Conservation (phyloP, 495 filamentous ascomycete species). For the Emericellopsis terricola region DNA sequence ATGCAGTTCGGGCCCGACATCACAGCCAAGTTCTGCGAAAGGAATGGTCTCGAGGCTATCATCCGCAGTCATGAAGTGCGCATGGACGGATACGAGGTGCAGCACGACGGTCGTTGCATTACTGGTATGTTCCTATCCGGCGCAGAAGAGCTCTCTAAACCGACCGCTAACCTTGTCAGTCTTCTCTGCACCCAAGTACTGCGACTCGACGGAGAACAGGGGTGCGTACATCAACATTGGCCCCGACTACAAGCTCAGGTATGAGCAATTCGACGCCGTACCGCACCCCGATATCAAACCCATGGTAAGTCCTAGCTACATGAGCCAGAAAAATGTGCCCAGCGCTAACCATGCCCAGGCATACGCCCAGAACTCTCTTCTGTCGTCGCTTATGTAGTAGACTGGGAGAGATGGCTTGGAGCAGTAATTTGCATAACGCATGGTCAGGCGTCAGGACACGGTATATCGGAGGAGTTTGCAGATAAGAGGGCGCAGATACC, state of each 20-base stretch:
- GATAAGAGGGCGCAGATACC: too few relatives aligned
- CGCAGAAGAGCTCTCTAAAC: too few relatives aligned
- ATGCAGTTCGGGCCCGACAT: conserved; percentile 95
- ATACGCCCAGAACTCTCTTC: conserved; percentile 64
- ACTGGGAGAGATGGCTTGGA: not conserved
- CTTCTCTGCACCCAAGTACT: conserved; percentile 95
- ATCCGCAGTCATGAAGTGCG: conserved; percentile 96
- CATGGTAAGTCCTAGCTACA: conserved; percentile 82
- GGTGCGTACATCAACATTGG: conserved; percentile 97
- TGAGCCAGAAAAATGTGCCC: too few relatives aligned
- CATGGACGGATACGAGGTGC: conserved; percentile 95
- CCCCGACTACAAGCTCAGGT: conserved; percentile 76
- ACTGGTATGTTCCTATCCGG: conserved; percentile 39
- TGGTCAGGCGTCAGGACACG: not conserved
- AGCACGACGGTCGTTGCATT: conserved; percentile 91
- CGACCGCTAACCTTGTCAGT: conserved; percentile 30
- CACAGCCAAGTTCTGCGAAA: conserved; percentile 92
- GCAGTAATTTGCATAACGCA: not conserved
- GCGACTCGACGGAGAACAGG: conserved; percentile 94
- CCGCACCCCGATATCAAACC: conserved; percentile 88
- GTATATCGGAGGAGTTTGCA: too few relatives aligned
- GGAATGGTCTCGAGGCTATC: conserved; percentile 82
- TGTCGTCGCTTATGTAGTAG: conserved; percentile 35
- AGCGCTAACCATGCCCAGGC: conserved; percentile 32
- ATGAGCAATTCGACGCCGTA: conserved; percentile 86